Evolutionary conservation across 2,329 filamentous ascomycete species (phyloP).

Genomic region (Aspergillus sergii): DNA sequence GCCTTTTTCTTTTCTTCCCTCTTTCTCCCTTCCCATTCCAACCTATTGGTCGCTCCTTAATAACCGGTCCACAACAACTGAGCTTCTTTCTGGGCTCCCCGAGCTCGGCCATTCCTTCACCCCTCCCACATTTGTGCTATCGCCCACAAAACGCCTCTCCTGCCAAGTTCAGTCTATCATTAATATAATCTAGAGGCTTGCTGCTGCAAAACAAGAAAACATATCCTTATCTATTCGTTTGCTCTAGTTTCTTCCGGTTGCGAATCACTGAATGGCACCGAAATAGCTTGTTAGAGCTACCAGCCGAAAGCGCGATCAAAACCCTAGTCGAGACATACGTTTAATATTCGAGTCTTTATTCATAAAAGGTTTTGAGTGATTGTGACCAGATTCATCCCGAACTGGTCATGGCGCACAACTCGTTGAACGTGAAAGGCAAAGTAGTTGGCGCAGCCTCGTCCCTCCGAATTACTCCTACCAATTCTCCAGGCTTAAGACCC

Average conservation of each 20-base stretch:
- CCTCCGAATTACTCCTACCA: conserved; percentile 73
- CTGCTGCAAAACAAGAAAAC: not conserved
- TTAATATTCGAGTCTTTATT: conserved; percentile 7
- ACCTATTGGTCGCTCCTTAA: conserved; percentile 4
- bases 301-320: not conserved
- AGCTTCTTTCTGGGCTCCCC: not conserved
- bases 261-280: not conserved
- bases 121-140: conserved; percentile 15
- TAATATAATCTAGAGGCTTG: not conserved
- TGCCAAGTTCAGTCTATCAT: conserved; percentile 3
- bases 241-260: not conserved
- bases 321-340: conserved; percentile 24
- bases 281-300: not conserved
- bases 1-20: conserved; percentile 14
- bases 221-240: conserved; percentile 5
- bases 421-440: conserved; percentile 39
- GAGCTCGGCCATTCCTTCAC: conserved; percentile 14
- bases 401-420: conserved; percentile 41
- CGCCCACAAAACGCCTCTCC: conserved; percentile 12
- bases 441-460: conserved; percentile 35
- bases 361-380: conserved; percentile 32
- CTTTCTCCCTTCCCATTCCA: conserved; percentile 7
- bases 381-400: conserved; percentile 15
- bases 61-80: not conserved
- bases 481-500: conserved; percentile 69